Evolutionary conservation across 2,329 filamentous ascomycete species (phyloP).

Genomic region (Alternaria ventricosa): DNA sequence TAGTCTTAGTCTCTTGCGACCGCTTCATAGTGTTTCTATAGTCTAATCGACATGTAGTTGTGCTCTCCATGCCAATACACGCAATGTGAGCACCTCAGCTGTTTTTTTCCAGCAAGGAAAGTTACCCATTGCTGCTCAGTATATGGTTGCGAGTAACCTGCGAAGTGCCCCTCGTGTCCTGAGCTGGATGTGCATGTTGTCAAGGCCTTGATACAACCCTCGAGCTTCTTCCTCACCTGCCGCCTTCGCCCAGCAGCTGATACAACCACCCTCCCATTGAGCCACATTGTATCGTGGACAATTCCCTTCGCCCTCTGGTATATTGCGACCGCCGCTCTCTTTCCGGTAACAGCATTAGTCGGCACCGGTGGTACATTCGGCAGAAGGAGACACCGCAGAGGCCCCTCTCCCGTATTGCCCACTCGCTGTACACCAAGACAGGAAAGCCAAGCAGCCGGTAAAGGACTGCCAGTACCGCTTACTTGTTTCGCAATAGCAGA

Average conservation of each 20-base stretch:
- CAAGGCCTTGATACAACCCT: background rate
- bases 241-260: background rate
- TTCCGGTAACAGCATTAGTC: background rate
- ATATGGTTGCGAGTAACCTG: background rate
- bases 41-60: background rate
- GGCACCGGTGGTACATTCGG: background rate
- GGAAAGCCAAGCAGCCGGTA: background rate
- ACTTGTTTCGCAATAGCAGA: background rate
- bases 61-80: background rate
- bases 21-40: background rate
- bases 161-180: background rate
- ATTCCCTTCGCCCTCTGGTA: background rate
- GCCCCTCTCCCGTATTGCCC: background rate
- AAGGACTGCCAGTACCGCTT: background rate
- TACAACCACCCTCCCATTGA: background rate
- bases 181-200: background rate
- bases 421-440: background rate
- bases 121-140: background rate
- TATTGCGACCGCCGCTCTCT: background rate
- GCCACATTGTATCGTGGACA: background rate
- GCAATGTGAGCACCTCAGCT: background rate
- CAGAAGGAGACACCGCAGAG: background rate
- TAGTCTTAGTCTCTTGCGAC: background rate
- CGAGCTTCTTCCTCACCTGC: background rate
- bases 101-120: background rate